phyloP scores from a whole-genome alignment of 2,329 filamentous ascomycete species.

The Ceratocystis colombiana region DNA sequence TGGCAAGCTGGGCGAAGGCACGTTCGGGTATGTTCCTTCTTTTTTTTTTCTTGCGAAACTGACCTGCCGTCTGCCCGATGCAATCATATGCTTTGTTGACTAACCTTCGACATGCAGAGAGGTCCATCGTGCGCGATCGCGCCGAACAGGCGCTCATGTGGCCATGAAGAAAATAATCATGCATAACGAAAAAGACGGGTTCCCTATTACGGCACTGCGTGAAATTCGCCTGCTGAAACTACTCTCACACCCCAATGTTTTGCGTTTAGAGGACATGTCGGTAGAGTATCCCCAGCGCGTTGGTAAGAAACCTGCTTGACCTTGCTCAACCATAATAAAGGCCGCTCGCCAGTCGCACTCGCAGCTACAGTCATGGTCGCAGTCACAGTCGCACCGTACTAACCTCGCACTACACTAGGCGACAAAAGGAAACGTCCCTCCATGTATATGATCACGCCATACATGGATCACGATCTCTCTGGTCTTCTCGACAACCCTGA shows the following conservation, averaged over 20 bases:
- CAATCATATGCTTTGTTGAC: conserved; percentile 9
- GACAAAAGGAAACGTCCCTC: conserved; percentile 73
- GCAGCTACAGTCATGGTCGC: too few relatives aligned
- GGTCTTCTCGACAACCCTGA: conserved; percentile 90
- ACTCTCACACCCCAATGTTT: conserved; percentile 79
- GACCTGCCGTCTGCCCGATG: not conserved
- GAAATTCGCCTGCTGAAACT: conserved; percentile 97
- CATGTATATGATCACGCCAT: conserved; percentile 98
- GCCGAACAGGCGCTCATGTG: conserved; percentile 62
- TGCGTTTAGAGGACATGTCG: conserved; percentile 89
- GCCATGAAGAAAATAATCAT: conserved; percentile 98
- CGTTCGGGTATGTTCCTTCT: conserved; percentile 54
- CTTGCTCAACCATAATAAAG: not conserved
- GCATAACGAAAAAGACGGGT: conserved; percentile 98
- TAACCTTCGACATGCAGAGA: conserved; percentile 38
- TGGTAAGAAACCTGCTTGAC: conserved; percentile 42
- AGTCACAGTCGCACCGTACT: not conserved
- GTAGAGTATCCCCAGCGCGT: conserved; percentile 59
- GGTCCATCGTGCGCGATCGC: conserved; percentile 79
- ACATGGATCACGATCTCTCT: conserved; percentile 98
- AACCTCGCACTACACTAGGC: conserved; percentile 30
- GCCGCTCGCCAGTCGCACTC: too few relatives aligned
- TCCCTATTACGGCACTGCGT: conserved; percentile 93
- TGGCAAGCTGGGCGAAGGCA: conserved; percentile 84
- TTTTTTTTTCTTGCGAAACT: conserved; percentile 31